These are phyloP conservation scores for Aspergillus bridgeri DNA, from an alignment of 495 filamentous ascomycete species.

Conservation along the genomic window DNA sequence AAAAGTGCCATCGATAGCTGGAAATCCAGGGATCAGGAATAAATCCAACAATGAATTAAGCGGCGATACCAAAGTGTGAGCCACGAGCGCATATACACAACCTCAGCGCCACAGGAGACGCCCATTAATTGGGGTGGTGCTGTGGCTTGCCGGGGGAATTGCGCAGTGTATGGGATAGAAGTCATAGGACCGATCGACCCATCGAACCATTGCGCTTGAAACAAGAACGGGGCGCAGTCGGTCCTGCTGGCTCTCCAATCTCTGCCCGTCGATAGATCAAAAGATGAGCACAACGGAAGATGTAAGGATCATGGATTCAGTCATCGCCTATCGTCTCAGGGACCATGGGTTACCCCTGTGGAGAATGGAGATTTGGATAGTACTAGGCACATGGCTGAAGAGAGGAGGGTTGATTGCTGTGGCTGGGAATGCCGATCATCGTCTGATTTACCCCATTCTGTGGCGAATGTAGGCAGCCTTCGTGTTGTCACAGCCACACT, in stretches of 20 bases:
- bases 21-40: background rate
- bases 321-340: background rate
- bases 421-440: slow-evolving; percentile 3
- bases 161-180: background rate
- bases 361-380: background rate
- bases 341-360: background rate
- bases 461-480: too few relatives aligned
- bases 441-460: background rate
- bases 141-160: background rate
- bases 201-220: background rate
- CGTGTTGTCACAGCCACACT: too few relatives aligned
- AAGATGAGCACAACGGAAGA: background rate
- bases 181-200: background rate
- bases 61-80: too few relatives aligned
- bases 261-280: background rate
- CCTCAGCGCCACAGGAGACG: background rate
- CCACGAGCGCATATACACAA: too few relatives aligned
- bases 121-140: background rate
- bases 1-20: background rate
- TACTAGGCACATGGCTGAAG: background rate
- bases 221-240: background rate
- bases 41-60: too few relatives aligned
- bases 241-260: background rate
- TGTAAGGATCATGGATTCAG: background rate
- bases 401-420: slow-evolving; percentile 2